Base-by-base conservation (phyloP, 768 basidiomycete species). In the Russula sp. region DNA sequence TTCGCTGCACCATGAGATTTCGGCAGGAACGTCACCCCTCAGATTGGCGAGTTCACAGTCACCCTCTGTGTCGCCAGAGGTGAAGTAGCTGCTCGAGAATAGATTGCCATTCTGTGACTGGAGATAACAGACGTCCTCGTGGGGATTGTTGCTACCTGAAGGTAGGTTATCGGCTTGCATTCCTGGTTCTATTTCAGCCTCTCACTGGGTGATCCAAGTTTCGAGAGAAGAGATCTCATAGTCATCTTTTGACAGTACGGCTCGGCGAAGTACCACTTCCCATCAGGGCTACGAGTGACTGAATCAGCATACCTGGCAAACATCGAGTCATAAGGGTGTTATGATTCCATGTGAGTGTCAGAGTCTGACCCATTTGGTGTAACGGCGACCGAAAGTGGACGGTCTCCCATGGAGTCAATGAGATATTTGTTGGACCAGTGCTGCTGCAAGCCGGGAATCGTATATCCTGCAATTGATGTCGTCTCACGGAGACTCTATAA, bases 41-140 rank as follows among this genome's bases (percentile, higher is more conserved):
- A 94, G 74, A 6, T 79, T 72, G 37, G 76, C 75, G 59, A 92
- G 84, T 71, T 94, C 91, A 18, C 86, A 85, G 8, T 61, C 50
- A 61, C 75, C 74, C 40, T 73, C 71, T 31, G 68, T 51, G 49
- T 64, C 68, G 47, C 60, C 66, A 2, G 69, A 66, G 13, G 76
- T 71, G 66, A 79, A 81, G 69, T 76, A 79, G 32, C 69, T 68
- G 67, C 69, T 71, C 1, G 84, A 79, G 68, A 83, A 92, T 31
- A 96, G 63, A 72, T 97, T 98, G 9, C 94, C 94, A 71, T 96
- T 92, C 73, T 97, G 94, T 4, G 89, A 91, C 72, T 97, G 94
- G 3, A 97, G 78, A 72, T 96, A 96, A 66, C 78, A 75, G 16
- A 88, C 79, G 48, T 80, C 75, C 3, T 37, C 71, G 11, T 18